Base-by-base conservation (phyloP, 768 basidiomycete species). In the Boletus insuetus region DNA sequence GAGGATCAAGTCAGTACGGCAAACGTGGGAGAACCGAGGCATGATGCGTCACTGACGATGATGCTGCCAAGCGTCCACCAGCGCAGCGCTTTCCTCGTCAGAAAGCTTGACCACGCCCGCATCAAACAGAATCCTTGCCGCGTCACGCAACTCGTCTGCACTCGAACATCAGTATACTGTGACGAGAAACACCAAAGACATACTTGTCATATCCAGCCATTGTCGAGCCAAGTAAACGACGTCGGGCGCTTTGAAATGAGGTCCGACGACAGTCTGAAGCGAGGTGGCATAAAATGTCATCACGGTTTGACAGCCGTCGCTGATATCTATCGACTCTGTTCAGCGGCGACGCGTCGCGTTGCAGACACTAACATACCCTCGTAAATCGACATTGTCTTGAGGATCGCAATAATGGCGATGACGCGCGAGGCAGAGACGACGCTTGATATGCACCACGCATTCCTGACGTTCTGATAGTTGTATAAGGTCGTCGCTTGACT, bases 271-370 rank as follows among this genome's bases (percentile, higher is more conserved):
- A 17, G 80, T 74, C 1, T 81, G 77, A 29, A 98, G 74, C 3
- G 89, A 86, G 1, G 86, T 81, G 0, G 87, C 79, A 69, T 94
- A 97, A 68, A 91, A 96, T 0, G 87, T 79, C 56, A 89, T 86
- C 20, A 91, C 82, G 1, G 87, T 85, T 57, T 82, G 86, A 16
- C 87, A 86, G 29, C 77, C 78, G 49, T 86, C 84, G 49, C 85
- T 79, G 6, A 84, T 75, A 38, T 90, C 93, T 93, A 58, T 0
- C 6, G 24, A 54, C 38, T 43, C 57, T 60, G 35, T 44, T 46
- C 10, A 37, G 48, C 34, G 12, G 5, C 13, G 26, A 45, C 16
- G 8, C 20, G 8, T 8, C 24, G 50, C 3, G 38, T 7, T 22
- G 10, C 35, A 16, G 31, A 26, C 10, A 48, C 7, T 8, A 19